phyloP scores from a whole-genome alignment of 345 rosid species.

The Linum usitatissimum region DNA sequence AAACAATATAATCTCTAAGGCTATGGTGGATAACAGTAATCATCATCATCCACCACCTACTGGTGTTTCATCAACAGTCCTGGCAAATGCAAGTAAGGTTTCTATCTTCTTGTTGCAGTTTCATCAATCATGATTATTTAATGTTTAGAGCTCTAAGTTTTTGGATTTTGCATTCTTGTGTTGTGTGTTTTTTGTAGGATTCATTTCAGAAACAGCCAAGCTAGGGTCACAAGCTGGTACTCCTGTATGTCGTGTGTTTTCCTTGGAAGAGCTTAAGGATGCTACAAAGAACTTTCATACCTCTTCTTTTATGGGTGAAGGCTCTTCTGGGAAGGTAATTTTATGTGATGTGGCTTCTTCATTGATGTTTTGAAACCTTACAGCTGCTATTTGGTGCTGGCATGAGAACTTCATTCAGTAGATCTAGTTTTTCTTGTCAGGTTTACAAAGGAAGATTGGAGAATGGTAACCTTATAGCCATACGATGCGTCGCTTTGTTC shows the following conservation, averaged over 20 bases:
- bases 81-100: conserved; percentile 87
- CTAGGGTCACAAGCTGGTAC: conserved; percentile 48
- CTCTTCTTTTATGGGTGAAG: conserved; percentile 59
- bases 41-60: conserved; percentile 15
- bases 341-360: neutral
- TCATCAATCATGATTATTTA: neutral
- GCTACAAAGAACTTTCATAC: conserved; percentile 67
- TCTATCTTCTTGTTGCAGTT: neutral
- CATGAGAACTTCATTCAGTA: conserved; percentile 1
- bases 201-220: conserved; percentile 65
- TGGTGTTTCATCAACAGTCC: conserved; percentile 62
- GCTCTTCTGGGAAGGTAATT: conserved; percentile 71
- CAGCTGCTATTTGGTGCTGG: neutral
- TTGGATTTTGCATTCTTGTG: neutral
- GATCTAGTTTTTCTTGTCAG: conserved; percentile 32
- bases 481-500: conserved; percentile 45
- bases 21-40: conserved; percentile 31
- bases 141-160: neutral
- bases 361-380: neutral
- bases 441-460: conserved; percentile 74
- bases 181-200: conserved; percentile 37
- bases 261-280: conserved; percentile 72
- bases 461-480: conserved; percentile 58
- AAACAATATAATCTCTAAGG: conserved; percentile 45
- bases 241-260: conserved; percentile 41